Evolutionary conservation across 306 rosid species (phyloP), one percentile per base, ranked within the genome.

Genomic region (Corylus heterophylla): DNA sequence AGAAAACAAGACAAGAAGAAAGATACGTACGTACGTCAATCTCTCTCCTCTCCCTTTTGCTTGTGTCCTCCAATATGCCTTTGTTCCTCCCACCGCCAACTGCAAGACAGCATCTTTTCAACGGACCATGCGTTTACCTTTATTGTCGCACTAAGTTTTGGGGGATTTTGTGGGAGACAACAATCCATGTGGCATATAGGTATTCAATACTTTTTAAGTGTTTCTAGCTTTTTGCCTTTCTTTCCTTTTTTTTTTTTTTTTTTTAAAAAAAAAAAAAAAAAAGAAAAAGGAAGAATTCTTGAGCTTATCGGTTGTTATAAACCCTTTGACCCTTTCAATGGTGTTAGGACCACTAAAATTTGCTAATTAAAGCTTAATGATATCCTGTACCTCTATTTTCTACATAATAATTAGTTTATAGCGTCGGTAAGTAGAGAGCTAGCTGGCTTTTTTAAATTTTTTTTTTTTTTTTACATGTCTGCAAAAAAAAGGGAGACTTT

Each of bases 81-180:
- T 20, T 83, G 71, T 74, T 81, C 45, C 56, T 78, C 64, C 75
- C 76, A 27, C 76, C 54, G 48, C 74, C 55, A 74, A 81, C 31
- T 29, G 78, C 45, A 51, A 76, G 71, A 56, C 58, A 64, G 27
- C 50, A 54, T 70, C 69, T 31, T 27, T 84, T 80, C 84, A 76
- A 83, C 80, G 82, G 71, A 82, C 85, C 79, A 51, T 67, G 74
- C 81, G 77, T 82, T 78, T 1, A 22, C 89, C 93, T 69, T 52
- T 59, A 69, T 87, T 77, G 56, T 75, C 71, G 94, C 87, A 76
- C 51, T 5, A 83, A 85, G 88, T 87, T 87, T 37, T 45, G 81
- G 90, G 89, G 75, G 75, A 17, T 22, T 22, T 73, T 25, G 83
- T 79, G 87, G 81, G 17, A 74, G 83, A 2, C 37, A 63, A 54